Evolutionary conservation across 108 stramenopile genomes (phyloP).

Genomic region (Cylindrotheca fusiformis): DNA sequence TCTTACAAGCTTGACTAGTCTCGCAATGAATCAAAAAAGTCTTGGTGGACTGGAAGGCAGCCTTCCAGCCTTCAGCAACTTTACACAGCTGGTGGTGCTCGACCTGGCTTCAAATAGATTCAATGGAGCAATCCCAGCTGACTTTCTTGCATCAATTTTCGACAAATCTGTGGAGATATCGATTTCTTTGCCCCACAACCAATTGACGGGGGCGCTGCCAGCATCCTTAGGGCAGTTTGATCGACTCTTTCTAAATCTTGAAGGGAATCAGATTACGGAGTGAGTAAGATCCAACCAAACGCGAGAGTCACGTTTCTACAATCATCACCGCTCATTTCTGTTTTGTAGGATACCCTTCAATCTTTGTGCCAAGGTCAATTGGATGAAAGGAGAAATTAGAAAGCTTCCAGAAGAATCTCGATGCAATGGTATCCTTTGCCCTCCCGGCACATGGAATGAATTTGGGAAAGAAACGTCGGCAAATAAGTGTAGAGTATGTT

Average conservation of each 20-base stretch:
- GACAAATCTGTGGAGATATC: conserved; percentile 34
- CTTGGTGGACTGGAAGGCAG: conserved; percentile 12
- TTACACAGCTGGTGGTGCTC: conserved; percentile 17
- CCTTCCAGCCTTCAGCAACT: conserved; percentile 22
- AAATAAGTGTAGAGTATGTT: conserved; percentile 35
- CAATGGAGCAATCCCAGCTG: conserved; percentile 28
- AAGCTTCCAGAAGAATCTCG: conserved; percentile 23
- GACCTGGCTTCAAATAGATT: conserved; percentile 27
- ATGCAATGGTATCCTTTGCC: conserved; percentile 78
- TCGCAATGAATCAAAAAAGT: conserved; percentile 35
- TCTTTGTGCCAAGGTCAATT: conserved; percentile 33
- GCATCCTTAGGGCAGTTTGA: conserved; percentile 33
- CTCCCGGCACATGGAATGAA: conserved; percentile 64
- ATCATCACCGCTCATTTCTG: too few relatives aligned
- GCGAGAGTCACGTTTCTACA: too few relatives aligned
- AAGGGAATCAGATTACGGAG: conserved; percentile 35
- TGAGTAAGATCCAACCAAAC: conserved; percentile 4
- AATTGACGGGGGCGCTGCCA: conserved; percentile 42
- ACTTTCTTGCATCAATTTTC: conserved; percentile 16
- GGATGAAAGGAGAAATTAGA: conserved; percentile 60
- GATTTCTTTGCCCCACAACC: conserved; percentile 34
- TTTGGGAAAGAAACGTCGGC: conserved; percentile 50
- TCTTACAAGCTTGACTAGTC: conserved; percentile 9
- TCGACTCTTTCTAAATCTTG: conserved; percentile 23
- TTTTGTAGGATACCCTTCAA: background rate